phyloP scores from a whole-genome alignment of 2,329 filamentous ascomycete species.

The Claviceps maximensis region DNA sequence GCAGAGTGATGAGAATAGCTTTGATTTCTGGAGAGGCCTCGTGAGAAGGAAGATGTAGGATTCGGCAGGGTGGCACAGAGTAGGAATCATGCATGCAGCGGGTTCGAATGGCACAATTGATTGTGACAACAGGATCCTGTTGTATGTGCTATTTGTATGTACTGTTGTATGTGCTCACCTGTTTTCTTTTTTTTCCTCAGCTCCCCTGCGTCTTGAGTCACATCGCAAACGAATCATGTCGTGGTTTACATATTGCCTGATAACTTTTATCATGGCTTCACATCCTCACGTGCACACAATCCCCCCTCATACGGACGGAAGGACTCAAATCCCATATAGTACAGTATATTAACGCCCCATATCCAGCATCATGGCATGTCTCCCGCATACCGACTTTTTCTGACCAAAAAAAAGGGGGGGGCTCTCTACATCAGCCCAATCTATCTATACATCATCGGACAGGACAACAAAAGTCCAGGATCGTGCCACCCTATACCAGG shows the following conservation, averaged over 20 bases:
- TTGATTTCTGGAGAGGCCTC: slow-evolving; percentile 89
- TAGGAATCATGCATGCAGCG: background rate
- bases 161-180: too few species aligned
- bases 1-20: slow-evolving; percentile 96
- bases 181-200: too few species aligned
- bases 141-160: too few species aligned
- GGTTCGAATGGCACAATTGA: too few species aligned
- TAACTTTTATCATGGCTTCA: too few species aligned
- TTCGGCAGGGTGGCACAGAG: too few species aligned
- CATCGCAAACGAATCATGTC: background rate
- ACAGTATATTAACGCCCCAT: slow-evolving; percentile 7
- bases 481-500: slow-evolving; percentile 6
- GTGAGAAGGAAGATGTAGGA: slow-evolving; percentile 63
- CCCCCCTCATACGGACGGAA: background rate
- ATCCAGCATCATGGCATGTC: background rate
- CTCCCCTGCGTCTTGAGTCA: background rate
- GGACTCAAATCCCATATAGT: slow-evolving; percentile 3
- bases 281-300: background rate
- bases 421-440: background rate
- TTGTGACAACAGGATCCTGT: too few species aligned
- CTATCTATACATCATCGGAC: background rate
- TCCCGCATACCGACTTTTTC: background rate
- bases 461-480: slow-evolving; percentile 8
- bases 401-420: background rate
- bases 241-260: too few species aligned